Conservation (phyloP, 306 rosid genomes). For the Sophora flavescens region DNA sequence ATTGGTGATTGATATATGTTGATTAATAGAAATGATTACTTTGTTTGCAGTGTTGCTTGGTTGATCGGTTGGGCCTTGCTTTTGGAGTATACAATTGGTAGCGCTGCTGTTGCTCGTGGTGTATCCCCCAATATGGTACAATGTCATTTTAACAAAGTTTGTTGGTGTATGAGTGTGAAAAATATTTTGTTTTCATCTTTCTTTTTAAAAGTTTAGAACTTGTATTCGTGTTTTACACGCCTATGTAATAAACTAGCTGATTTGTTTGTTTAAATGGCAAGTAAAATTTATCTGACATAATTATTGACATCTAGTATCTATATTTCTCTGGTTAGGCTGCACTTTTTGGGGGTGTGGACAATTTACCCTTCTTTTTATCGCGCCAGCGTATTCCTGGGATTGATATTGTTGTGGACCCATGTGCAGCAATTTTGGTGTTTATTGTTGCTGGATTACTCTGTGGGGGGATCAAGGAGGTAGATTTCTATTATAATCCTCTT, state of each 20-base stretch:
- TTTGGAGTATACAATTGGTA: slow-evolving; percentile 88
- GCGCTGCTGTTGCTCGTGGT: slow-evolving; percentile 95
- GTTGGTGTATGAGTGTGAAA: neutral
- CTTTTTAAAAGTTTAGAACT: slow-evolving; percentile 10
- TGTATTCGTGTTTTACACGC: neutral
- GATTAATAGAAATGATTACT: slow-evolving; percentile 22
- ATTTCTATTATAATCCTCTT: slow-evolving; percentile 27
- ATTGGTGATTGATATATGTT: slow-evolving; percentile 13
- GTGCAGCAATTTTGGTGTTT: slow-evolving; percentile 83
- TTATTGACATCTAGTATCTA: slow-evolving; percentile 18
- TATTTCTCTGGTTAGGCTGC: slow-evolving; percentile 63
- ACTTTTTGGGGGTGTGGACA: slow-evolving; percentile 79
- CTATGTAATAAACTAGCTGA: neutral
- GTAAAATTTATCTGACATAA: slow-evolving; percentile 2
- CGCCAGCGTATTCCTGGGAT: slow-evolving; percentile 79
- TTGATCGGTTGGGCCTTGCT: slow-evolving; percentile 91
- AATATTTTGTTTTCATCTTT: neutral
- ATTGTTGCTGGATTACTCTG: slow-evolving; percentile 81
- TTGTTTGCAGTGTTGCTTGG: slow-evolving; percentile 86
- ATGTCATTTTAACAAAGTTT: slow-evolving; percentile 1
- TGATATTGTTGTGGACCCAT: slow-evolving; percentile 81
- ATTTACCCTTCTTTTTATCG: slow-evolving; percentile 75
- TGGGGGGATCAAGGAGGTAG: slow-evolving; percentile 94
- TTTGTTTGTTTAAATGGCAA: neutral
- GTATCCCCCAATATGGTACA: slow-evolving; percentile 88